Percentiles rank a stretch among this genome's conserved stretches.
These are phyloP conservation scores for Metarhizium guizhouense DNA, from an alignment of 2,329 filamentous ascomycete genomes.

Conservation along the genomic window DNA sequence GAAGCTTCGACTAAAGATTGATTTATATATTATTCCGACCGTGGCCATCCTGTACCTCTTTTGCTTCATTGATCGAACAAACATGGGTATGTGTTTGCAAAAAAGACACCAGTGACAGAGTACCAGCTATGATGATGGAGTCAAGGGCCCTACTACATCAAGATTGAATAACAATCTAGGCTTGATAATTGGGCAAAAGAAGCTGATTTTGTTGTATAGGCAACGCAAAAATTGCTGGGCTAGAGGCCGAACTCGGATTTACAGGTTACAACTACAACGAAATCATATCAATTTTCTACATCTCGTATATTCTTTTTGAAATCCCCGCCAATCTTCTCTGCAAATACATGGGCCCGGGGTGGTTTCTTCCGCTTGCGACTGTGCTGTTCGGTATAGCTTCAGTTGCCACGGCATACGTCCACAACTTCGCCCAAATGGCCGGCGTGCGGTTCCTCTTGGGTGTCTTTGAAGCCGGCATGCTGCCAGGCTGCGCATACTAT, in stretches of 20 bases:
- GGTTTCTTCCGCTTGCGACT: conserved; percentile 56
- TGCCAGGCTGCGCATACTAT: conserved; percentile 68
- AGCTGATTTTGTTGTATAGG: conserved; percentile 28
- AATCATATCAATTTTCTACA: conserved; percentile 60
- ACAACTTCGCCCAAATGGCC: conserved; percentile 39
- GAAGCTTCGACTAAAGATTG: conserved; percentile 53
- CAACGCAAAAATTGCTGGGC: conserved; percentile 58
- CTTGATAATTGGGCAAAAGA: not conserved
- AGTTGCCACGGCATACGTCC: conserved; percentile 56
- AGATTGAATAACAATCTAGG: too few relatives aligned
- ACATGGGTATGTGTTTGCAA: conserved; percentile 45
- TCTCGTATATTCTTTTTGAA: conserved; percentile 65
- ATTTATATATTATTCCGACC: conserved; percentile 55
- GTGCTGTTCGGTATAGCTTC: conserved; percentile 56
- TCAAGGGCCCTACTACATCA: too few relatives aligned
- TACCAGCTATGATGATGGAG: not conserved
- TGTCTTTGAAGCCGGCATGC: conserved; percentile 64
- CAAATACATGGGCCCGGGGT: conserved; percentile 64
- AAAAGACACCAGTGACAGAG: not conserved
- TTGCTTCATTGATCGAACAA: conserved; percentile 67
- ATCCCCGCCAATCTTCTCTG: conserved; percentile 60
- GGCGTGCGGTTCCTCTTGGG: conserved; percentile 60
- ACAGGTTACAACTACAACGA: conserved; percentile 59
- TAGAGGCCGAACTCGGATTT: conserved; percentile 53
- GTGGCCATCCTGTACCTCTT: conserved; percentile 61